Base-by-base conservation (phyloP, 106 monocot species). In the Dendrobium nobile region DNA sequence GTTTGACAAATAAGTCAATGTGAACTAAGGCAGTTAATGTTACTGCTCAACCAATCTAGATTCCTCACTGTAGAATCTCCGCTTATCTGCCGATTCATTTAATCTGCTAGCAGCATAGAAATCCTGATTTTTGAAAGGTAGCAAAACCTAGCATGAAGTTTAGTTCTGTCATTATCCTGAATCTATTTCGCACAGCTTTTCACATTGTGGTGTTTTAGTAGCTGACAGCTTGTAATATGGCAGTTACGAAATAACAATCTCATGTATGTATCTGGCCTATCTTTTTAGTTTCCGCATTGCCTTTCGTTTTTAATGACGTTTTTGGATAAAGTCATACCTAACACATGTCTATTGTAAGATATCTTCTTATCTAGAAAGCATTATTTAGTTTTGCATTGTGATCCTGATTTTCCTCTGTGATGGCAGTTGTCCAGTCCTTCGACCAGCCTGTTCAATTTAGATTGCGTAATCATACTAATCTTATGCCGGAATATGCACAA, bases 1-100 rank as follows among this genome's bases (percentile, higher is more conserved):
- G 91, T n/a, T 95, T 37, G 89, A 92, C 82, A 95, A 95, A 80
- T 95, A 95, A 75, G 95, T 89, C 41, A 95, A 47, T 82, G 82
- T 90, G 89, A 86, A 65, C 87, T 28, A 70, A 75, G 22, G 41
- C n/a, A 48, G 17, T 47, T 77, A 24, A 6, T 47, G 26, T 74
- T n/a, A 2, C 33, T 26, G n/a, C 37, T 73, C 3, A 28, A 73
- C 1, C 42, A 3, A 4, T 42, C 10, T 13, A 9, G 22, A 13
- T 55, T 75, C 51, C 2, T 51, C 37, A 26, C 41, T 7, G 13
- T n/a, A 54, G 6, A 28, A 47, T 74, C 40, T n/a, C n/a, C n/a
- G n/a, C 11, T 73, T 73, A 1, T 73, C 17, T 40, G 19, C 42
- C 27, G n/a, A 27, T 73, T 42, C 73, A 17, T 27, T 6, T 42